Conservation (phyloP, 164 flowering plant species). For the Pachysandra terminalis region DNA sequence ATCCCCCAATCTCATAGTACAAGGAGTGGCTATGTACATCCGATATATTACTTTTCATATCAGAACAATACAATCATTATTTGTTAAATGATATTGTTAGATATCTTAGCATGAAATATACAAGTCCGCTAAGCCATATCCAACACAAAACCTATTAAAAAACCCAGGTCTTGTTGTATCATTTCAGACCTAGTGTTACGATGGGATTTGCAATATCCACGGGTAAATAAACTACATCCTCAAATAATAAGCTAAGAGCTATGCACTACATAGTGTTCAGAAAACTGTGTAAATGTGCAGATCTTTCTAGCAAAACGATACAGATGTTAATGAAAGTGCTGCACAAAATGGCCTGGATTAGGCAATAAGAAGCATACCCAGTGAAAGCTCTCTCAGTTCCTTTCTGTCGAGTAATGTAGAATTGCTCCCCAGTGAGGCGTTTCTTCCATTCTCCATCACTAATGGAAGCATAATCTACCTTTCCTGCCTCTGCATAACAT, state of each 20-base stretch:
- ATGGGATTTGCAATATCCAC: no score
- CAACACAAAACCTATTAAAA: no score
- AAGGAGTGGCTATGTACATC: neutral
- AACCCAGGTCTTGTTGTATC: no score
- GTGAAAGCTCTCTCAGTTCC: conserved; percentile 93
- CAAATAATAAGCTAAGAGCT: no score
- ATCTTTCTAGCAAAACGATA: neutral
- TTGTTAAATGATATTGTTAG: no score
- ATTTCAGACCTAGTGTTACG: no score
- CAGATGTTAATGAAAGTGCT: neutral
- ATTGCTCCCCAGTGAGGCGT: conserved; percentile 64
- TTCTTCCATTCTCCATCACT: conserved; percentile 84
- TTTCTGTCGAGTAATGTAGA: conserved; percentile 67
- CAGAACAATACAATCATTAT: no score
- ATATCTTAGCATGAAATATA: no score
- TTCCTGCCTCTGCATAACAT: conserved; percentile 44
- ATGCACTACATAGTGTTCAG: no score
- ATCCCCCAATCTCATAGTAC: neutral
- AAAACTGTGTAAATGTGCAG: neutral
- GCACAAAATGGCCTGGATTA: neutral
- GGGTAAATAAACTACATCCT: no score
- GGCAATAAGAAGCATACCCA: conserved; percentile 40
- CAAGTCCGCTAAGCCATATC: no score
- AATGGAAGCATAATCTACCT: conserved; percentile 34
- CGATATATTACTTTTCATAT: no score